These are phyloP conservation scores for Linnemannia schmuckeri DNA, from an alignment of 192 early-diverging fungal species.

Conservation along the genomic window DNA sequence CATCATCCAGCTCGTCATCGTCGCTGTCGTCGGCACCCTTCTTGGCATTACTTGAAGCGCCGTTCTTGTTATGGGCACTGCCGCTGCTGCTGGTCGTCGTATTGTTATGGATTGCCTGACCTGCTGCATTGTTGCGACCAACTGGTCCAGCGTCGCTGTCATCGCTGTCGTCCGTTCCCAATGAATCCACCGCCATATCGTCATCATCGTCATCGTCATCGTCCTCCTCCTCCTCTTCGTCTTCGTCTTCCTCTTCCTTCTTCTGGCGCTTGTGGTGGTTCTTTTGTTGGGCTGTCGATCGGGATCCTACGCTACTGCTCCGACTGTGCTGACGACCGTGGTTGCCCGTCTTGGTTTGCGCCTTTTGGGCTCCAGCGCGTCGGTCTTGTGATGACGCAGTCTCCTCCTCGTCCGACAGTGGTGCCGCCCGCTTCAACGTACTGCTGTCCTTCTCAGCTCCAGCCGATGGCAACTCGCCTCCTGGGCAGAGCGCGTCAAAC, in stretches of 20 bases:
- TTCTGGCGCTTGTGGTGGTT: constrained; percentile 42
- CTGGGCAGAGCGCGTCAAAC: constrained; percentile 58
- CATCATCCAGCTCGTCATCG: constrained; percentile 52
- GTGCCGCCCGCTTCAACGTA: constrained; percentile 48
- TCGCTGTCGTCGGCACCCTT: constrained; percentile 37
- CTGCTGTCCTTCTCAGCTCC: constrained; percentile 25
- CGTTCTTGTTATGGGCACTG: constrained; percentile 18
- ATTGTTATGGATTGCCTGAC: background rate
- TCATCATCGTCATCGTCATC: constrained; percentile 49
- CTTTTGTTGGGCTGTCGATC: constrained; percentile 31
- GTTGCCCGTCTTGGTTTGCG: constrained; percentile 35
- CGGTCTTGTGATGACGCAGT: constrained; percentile 31
- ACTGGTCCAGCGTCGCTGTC: constrained; percentile 41
- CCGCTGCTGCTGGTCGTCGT: constrained; percentile 1
- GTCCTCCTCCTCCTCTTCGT: constrained; percentile 45
- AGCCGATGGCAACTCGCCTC: constrained; percentile 46
- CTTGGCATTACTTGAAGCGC: constrained; percentile 20
- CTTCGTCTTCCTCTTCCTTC: constrained; percentile 45
- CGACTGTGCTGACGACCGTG: constrained; percentile 47
- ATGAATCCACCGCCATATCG: constrained; percentile 40
- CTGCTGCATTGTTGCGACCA: background rate
- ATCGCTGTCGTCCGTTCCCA: constrained; percentile 48
- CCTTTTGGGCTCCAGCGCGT: constrained; percentile 12
- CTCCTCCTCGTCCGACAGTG: constrained; percentile 48
- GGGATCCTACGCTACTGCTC: constrained; percentile 47